phyloP scores from a whole-genome alignment of 2,329 filamentous ascomycete species.

The Fusarium sp. region DNA sequence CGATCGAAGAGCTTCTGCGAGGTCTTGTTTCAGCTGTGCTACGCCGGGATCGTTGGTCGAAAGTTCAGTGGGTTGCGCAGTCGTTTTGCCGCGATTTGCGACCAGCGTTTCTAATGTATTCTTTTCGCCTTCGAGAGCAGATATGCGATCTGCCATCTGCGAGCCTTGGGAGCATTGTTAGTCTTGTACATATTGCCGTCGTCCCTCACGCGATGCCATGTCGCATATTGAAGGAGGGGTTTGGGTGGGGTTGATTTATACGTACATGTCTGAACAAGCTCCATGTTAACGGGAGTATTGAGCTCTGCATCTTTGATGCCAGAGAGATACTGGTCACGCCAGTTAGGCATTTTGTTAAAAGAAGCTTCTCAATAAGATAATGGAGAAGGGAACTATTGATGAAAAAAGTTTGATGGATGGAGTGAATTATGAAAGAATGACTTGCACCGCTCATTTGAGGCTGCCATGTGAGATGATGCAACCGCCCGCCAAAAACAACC shows the following conservation, averaged over 20 bases:
- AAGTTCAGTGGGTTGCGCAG: constrained; percentile 25
- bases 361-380: not conserved
- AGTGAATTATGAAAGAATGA: constrained; percentile 11
- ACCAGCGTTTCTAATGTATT: constrained; percentile 51
- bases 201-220: constrained; percentile 13
- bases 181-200: not conserved
- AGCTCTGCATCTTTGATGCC: constrained; percentile 78
- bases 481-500: constrained; percentile 19
- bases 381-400: not conserved
- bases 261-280: constrained; percentile 84
- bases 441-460: constrained; percentile 33
- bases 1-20: constrained; percentile 80
- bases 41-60: constrained; percentile 49
- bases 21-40: constrained; percentile 71
- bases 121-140: constrained; percentile 70
- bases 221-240: constrained; percentile 26
- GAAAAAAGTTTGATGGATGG: not conserved
- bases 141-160: constrained; percentile 73
- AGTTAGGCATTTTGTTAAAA: constrained; percentile 66
- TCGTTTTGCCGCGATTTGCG: constrained; percentile 41
- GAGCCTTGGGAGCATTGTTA: constrained; percentile 61
- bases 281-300: constrained; percentile 69
- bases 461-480: constrained; percentile 44
- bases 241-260: constrained; percentile 31
- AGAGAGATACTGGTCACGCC: constrained; percentile 83